A percentile compares a stretch with the other conserved stretches of the same genome.
These are phyloP conservation scores for Rhododendron williamsianum DNA, from an alignment of 148 eudicot genomes.

Conservation along the genomic window DNA sequence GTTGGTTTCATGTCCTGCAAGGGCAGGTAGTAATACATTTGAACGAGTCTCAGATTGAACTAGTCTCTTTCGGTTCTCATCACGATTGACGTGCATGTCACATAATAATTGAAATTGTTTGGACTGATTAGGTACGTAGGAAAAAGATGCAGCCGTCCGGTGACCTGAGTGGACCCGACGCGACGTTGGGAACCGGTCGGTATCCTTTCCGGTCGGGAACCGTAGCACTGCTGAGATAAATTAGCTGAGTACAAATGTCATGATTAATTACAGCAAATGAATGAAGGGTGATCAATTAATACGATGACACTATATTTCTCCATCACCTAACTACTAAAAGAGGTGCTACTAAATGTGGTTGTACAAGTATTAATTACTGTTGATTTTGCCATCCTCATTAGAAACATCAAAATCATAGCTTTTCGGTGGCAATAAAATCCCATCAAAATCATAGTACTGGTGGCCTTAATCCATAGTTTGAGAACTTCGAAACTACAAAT, in stretches of 20 bases:
- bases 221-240: too few relatives aligned
- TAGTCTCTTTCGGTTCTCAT: not conserved
- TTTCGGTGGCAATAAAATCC: not conserved
- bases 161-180: too few relatives aligned
- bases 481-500: not conserved
- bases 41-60: conserved; percentile 3
- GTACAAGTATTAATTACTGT: too few relatives aligned
- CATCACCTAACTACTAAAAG: not conserved
- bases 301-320: not conserved
- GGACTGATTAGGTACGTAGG: not conserved
- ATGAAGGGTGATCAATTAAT: too few relatives aligned
- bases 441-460: not conserved
- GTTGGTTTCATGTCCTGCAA: not conserved
- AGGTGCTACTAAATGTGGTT: not conserved
- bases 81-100: not conserved
- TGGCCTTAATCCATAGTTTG: not conserved
- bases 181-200: too few relatives aligned
- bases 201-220: too few relatives aligned
- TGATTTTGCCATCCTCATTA: not conserved
- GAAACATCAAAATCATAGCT: not conserved
- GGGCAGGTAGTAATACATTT: conserved; percentile 2
- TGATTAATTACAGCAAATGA: too few relatives aligned
- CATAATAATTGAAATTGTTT: not conserved
- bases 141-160: not conserved
- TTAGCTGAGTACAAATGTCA: too few relatives aligned